Base-by-base conservation (phyloP, 225 moss, liverwort and hornwort genomes). In the Bryoerythrophyllum caledonicum region DNA sequence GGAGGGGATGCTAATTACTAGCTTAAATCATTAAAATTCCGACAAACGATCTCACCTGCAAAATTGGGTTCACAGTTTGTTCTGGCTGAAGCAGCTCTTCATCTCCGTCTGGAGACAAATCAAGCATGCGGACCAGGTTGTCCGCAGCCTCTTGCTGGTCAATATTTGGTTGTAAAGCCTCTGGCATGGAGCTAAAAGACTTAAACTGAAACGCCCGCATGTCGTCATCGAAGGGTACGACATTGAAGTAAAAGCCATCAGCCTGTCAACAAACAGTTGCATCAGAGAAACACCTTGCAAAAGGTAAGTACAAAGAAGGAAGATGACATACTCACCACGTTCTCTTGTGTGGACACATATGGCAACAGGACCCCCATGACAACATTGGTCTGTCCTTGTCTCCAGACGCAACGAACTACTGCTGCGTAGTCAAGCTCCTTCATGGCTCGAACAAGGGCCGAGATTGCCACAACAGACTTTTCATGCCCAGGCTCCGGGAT, bases 211-310 rank as follows among this genome's bases (percentile, higher is more conserved):
- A 99, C 58, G 92, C 90, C 32, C 99, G 89, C 73, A 95, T 79
- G 73, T 99, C 95, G 76, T 99, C 99, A 32, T 87, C 75, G 68
- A 93, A 99, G 62, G 99, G 99, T 65, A 95, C 73, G 67, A 93
- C 84, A 65, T 99, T 99, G 83, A 99, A 99, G 81, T 92, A 92
- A 78, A 99, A 95, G 61, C 89, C 91, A 82, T 99, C 99, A 75
- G 89, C 90, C 97, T 99, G 87, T 65, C 74, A 68, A 57, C 20
- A 70, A 54, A 69, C 10, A 3, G 48, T 15, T 38, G 26, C 28
- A 64, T 26, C 3, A 23, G 34, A 69, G 34, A 59, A 74, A 34
- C 43, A 12, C 63, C 38, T 32, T 64, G 63, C 26, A 76, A 28
- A 52, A 68, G 28, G 54, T 5, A 14, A 58, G 46, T 38, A 75